Evolutionary conservation across 306 rosid genomes (phyloP), one percentile per base, ranked within the genome.

Genomic region (Sesbania bispinosa): DNA sequence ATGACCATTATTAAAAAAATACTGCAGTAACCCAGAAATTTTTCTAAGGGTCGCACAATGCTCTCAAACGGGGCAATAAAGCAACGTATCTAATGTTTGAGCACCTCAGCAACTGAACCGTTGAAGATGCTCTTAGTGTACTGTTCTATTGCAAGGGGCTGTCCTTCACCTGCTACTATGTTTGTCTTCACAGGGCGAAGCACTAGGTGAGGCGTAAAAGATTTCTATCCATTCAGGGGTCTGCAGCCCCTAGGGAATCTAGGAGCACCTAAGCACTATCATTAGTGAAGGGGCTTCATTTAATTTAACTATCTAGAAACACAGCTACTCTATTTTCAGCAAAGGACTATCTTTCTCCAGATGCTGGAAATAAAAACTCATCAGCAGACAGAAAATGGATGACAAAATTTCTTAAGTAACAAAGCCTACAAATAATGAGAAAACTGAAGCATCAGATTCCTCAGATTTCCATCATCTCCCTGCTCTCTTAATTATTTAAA

Each of bases 161-260:
- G 42, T 33, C 62, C 46, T 74, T 74, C 5, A 2, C 57, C 15
- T 1, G 10, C 9, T 23, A 36, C 20, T 51, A 16, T 24, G 55
- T 51, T 18, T 24, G 26, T 63, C 72, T 74, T 26, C 46, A 3
- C 55, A 52, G 19, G 47, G 39, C 29, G 32, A 24, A 51, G 50
- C 29, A 7, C 55, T 51, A 1, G 8, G 23, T 3, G 7, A 20
- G 18, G 45, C 21, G 19, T 27, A 11, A 2, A 38, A 47, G 18
- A 73, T 62, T 36, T 36, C 24, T 62, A 62, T 62, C 65, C 9
- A 24, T n/a, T 73, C 50, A 48, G 27, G 69, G 62, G 51, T 33
- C 41, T 47, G 69, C 41, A 33, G 60, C 26, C 11, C 38, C 41
- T 4, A 13, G 20, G 61, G 71, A 51, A 74, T 62, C 24, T 51